Evolutionary conservation across 441 rosid species (phyloP), one percentile per base, ranked within the genome.

Genomic region (Syzygium malaccense): DNA sequence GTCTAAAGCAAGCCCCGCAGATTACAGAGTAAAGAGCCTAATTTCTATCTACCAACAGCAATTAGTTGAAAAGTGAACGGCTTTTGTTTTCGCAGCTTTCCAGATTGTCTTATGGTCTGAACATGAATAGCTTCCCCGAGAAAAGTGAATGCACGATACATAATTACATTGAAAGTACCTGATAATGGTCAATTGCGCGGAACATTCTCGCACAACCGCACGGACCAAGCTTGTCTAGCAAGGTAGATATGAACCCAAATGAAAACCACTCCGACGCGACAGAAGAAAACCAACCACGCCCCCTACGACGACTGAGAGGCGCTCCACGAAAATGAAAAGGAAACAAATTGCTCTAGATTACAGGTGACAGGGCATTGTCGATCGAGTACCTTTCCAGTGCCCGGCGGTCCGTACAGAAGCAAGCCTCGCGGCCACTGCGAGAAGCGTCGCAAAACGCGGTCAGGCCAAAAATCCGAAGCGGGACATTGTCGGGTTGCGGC

Each of bases 221-320:
- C 97, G 97, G 13, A 97, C 99, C 95, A 98, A 93, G 92, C 98
- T 97, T 88, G 99, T 98, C 98, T 98, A 88, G 88, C 90, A 88
- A 90, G 28, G 26, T 84, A 86, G 90, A 56, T 66, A 89, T 45
- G 88, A 53, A 55, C 71, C 55, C 41, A 32, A 2, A 75, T 25
- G 83, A 64, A 75, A 37, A 37, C 41, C 83, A 41, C 51, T 75
- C n/a, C 0, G 25, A 37, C 25, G 23, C 0, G n/a, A 37, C 28
- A 71, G 45, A 19, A 33, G 48, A 37, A 71, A 71, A 71, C 17
- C 8, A 71, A 37, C 23, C 83, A 45, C 51, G 51, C 83, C 28
- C 32, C 66, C 66, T 28, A 60, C 28, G 32, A 28, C 32, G 28
- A 60, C 30, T 1, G 66, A 60, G 30, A 60, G 66, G 66, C 66